phyloP scores from a whole-genome alignment of 2,329 filamentous ascomycete species.

The Alternaria tenuissima region DNA sequence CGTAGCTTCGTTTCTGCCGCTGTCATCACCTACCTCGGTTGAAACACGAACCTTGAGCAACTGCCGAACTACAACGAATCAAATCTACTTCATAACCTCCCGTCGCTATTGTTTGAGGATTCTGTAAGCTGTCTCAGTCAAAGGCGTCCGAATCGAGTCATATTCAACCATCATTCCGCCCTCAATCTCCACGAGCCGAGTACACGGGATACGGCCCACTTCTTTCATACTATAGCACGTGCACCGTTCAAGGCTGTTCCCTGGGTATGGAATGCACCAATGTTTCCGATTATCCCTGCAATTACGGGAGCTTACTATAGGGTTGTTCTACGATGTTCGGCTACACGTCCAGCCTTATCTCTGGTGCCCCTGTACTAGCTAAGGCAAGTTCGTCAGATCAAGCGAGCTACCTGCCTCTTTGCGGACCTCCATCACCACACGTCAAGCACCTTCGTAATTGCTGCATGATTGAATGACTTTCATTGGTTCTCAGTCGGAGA shows the following conservation, averaged over 20 bases:
- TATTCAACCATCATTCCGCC: not conserved
- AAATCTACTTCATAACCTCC: not conserved
- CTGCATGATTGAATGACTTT: not conserved
- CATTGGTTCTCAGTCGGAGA: not conserved
- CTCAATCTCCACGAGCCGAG: slow-evolving; percentile 2
- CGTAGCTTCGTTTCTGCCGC: slow-evolving; percentile 1
- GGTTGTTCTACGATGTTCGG: not conserved
- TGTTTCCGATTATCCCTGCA: not conserved
- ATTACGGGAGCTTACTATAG: not conserved
- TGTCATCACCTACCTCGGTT: not conserved
- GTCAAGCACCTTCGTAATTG: not conserved
- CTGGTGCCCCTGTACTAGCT: not conserved
- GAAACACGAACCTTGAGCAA: not conserved
- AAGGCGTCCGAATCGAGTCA: not conserved
- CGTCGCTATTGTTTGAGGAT: not conserved
- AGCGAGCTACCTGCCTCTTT: slow-evolving; percentile 14
- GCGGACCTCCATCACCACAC: not conserved
- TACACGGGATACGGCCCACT: slow-evolving; percentile 1
- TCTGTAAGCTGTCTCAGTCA: not conserved
- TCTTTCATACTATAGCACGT: slow-evolving; percentile 4
- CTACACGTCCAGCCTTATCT: slow-evolving; percentile 6
- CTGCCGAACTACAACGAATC: not conserved
- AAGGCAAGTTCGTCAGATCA: slow-evolving; percentile 1
- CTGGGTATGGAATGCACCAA: not conserved
- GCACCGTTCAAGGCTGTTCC: slow-evolving; percentile 1